Conservation (phyloP, 805 yeast species). For the Yarrowia deformans region DNA sequence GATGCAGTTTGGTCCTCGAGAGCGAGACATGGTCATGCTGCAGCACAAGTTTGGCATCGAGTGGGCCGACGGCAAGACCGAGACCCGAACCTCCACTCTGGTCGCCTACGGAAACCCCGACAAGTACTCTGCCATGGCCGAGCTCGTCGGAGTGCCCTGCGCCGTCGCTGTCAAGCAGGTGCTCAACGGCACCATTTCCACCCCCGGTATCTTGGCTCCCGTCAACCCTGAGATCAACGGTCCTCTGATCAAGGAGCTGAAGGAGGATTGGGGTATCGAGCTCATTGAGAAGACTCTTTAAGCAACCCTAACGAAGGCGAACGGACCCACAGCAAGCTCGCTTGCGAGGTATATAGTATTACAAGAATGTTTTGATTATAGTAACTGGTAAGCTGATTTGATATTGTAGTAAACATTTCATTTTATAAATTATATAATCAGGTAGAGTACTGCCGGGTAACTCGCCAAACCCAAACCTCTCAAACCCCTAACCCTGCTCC, state of each 20-base stretch:
- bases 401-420: too few species aligned
- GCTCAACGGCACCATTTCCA: slow-evolving; percentile 76
- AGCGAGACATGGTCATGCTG: slow-evolving; percentile 91
- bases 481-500: slow-evolving; percentile 16
- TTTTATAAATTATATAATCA: too few species aligned
- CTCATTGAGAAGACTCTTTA: slow-evolving; percentile 82
- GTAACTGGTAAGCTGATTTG: too few species aligned
- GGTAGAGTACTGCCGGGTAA: slow-evolving; percentile 10
- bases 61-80: slow-evolving; percentile 91
- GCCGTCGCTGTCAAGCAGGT: slow-evolving; percentile 92
- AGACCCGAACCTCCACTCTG: slow-evolving; percentile 93
- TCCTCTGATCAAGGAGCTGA: slow-evolving; percentile 88
- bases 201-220: slow-evolving; percentile 91
- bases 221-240: slow-evolving; percentile 87
- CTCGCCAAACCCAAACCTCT: background rate
- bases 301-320: background rate
- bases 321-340: too few species aligned
- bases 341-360: background rate
- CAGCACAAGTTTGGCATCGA: slow-evolving; percentile 98
- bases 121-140: slow-evolving; percentile 98
- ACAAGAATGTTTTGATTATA: too few species aligned
- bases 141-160: slow-evolving; percentile 97
- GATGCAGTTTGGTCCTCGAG: slow-evolving; percentile 96
- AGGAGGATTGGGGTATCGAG: slow-evolving; percentile 87
- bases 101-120: slow-evolving; percentile 89